Conservation (phyloP, 176 grass and related monocot genomes). For the Avena eriantha region DNA sequence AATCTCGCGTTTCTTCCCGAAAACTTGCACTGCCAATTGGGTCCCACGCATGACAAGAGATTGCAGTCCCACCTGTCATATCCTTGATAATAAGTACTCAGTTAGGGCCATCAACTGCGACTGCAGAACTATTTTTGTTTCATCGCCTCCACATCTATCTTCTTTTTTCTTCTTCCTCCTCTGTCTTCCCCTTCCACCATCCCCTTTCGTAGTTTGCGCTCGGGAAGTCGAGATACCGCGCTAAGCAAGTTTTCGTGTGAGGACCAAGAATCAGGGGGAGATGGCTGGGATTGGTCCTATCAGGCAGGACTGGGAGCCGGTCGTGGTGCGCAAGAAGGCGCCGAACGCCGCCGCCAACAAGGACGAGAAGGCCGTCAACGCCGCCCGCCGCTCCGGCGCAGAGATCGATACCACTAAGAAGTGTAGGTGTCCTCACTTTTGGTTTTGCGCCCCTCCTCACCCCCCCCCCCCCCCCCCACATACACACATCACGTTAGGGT, state of each 20-base stretch:
- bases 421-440: slow-evolving; percentile 31
- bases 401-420: slow-evolving; percentile 83
- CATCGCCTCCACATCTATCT: neutral
- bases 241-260: neutral
- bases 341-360: slow-evolving; percentile 71
- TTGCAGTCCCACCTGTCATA: too few relatives aligned
- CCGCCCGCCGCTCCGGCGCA: slow-evolving; percentile 74
- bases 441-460: too few relatives aligned
- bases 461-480: too few relatives aligned
- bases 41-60: too few relatives aligned
- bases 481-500: neutral
- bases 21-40: too few relatives aligned
- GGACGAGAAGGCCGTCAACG: slow-evolving; percentile 88
- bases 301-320: slow-evolving; percentile 84
- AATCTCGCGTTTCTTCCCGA: too few relatives aligned
- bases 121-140: neutral
- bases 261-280: neutral
- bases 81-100: too few relatives aligned
- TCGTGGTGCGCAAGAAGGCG: slow-evolving; percentile 86
- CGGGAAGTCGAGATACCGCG: neutral
- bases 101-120: too few relatives aligned
- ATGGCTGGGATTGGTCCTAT: slow-evolving; percentile 76
- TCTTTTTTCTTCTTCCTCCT: neutral
- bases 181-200: neutral
- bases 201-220: neutral